Evolutionary conservation across 129 eudicot genomes (phyloP).

Genomic region (Sambucus nigra): DNA sequence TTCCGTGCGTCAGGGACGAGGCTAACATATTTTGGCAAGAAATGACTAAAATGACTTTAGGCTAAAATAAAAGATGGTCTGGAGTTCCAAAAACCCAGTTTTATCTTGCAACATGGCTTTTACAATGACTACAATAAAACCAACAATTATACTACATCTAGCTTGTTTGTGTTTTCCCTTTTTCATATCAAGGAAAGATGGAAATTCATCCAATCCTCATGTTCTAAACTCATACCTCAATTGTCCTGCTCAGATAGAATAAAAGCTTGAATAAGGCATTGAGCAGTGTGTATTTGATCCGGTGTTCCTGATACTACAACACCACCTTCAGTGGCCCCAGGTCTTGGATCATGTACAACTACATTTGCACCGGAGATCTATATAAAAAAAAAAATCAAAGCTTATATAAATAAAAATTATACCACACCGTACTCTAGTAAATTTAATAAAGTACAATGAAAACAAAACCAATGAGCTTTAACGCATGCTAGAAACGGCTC

Average conservation of each 20-base stretch:
- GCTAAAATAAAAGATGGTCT: no score
- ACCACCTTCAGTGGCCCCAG: constrained; percentile 26
- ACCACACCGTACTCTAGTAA: not conserved
- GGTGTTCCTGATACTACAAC: constrained; percentile 33
- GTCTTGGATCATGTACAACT: constrained; percentile 19
- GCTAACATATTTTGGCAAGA: no score
- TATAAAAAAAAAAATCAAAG: not conserved
- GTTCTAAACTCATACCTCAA: not conserved
- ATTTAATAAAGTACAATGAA: not conserved
- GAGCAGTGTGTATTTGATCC: constrained; percentile 34
- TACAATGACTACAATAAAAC: no score
- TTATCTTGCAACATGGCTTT: no score
- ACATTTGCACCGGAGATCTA: constrained; percentile 58
- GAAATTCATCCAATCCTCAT: not conserved
- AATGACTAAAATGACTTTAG: no score
- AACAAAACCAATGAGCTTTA: no score
- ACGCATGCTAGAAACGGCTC: no score
- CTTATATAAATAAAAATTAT: not conserved
- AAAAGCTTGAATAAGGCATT: constrained; percentile 44
- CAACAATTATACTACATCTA: no score
- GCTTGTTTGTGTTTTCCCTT: no score
- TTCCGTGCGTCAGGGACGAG: no score
- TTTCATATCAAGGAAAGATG: not conserved
- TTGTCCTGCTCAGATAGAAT: constrained; percentile 29
- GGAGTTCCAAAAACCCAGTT: no score